phyloP scores from a whole-genome alignment of 768 basidiomycete species.

The Pleurotus eryngii region DNA sequence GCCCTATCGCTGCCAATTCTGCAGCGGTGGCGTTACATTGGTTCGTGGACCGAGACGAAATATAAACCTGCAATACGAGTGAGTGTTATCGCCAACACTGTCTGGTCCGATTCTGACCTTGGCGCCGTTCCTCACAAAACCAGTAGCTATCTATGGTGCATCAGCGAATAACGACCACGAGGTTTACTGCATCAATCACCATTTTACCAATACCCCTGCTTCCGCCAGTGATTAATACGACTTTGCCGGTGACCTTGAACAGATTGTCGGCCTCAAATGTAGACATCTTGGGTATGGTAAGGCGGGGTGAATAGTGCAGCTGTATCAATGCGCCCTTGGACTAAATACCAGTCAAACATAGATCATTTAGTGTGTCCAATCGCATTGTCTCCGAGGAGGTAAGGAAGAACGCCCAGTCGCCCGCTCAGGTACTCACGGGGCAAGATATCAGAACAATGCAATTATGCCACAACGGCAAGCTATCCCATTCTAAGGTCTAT shows the following conservation, averaged over 20 bases:
- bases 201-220: conserved; percentile 66
- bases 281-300: conserved; percentile 24
- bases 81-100: background rate
- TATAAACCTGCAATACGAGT: conserved; percentile 45
- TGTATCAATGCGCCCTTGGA: conserved; percentile 1
- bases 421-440: background rate
- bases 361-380: background rate
- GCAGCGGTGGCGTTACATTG: conserved; percentile 50
- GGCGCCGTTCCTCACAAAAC: conserved; percentile 61
- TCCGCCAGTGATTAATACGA: conserved; percentile 65
- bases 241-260: conserved; percentile 50
- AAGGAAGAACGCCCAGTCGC: conserved; percentile 3
- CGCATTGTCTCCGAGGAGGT: conserved; percentile 7
- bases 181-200: conserved; percentile 28
- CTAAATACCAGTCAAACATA: background rate
- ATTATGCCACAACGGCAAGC: conserved; percentile 3
- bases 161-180: background rate
- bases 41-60: conserved; percentile 52
- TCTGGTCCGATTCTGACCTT: conserved; percentile 13
- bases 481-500: background rate
- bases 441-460: conserved; percentile 3
- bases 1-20: conserved; percentile 50
- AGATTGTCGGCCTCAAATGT: conserved; percentile 32
- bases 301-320: background rate
- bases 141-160: conserved; percentile 51